These are phyloP conservation scores for Eucalyptus pauciflora DNA, from an alignment of 345 rosid genomes.

Conservation along the genomic window DNA sequence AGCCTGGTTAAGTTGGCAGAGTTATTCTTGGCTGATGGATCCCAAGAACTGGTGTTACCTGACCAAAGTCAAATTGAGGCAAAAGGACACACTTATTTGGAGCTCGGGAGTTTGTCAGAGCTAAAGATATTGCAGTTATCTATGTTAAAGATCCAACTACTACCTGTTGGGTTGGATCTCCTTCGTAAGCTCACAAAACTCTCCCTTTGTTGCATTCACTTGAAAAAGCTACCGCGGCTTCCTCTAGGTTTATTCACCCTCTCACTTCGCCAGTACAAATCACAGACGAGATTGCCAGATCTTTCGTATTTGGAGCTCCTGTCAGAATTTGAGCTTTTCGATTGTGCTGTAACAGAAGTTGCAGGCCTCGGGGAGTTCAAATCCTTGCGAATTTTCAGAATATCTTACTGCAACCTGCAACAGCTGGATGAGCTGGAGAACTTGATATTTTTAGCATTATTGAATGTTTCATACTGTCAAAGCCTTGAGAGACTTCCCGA, in stretches of 20 bases:
- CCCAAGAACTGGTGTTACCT: no score
- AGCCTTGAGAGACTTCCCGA: not conserved
- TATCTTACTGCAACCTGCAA: not conserved
- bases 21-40: no score
- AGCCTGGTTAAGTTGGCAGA: no score
- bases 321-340: not conserved
- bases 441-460: not conserved
- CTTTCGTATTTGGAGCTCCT: not conserved
- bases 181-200: not conserved
- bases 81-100: no score
- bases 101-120: not conserved
- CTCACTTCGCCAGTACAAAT: not conserved
- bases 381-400: not conserved
- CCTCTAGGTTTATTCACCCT: not conserved
- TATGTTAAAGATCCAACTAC: not conserved
- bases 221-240: not conserved
- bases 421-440: not conserved
- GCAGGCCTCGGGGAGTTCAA: not conserved
- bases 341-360: not conserved
- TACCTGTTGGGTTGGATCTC: fast-evolving
- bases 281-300: fast-evolving
- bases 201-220: not conserved
- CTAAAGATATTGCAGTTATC: not conserved
- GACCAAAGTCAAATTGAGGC: no score
- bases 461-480: not conserved